Conservation (phyloP, 179 eudicot species). For the Sideroxylon spinosum region DNA sequence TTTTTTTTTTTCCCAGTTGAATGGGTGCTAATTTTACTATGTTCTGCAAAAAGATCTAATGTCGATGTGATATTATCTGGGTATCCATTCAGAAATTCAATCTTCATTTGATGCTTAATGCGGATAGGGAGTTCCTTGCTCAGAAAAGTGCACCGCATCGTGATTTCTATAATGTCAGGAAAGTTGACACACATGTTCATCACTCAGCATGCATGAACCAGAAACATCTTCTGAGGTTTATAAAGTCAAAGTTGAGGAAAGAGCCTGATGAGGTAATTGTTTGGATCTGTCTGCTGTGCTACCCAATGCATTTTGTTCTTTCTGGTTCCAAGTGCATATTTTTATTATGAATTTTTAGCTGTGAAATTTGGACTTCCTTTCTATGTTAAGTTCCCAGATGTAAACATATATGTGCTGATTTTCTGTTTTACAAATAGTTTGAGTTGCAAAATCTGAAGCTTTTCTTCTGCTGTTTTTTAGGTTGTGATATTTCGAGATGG, state of each 20-base stretch:
- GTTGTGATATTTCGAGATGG: conserved; percentile 98
- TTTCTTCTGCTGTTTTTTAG: conserved; percentile 48
- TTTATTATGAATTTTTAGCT: not conserved
- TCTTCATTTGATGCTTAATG: conserved; percentile 98
- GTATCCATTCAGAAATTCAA: conserved; percentile 74
- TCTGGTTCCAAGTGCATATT: not conserved
- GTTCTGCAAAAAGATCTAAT: not conserved
- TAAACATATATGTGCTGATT: not conserved
- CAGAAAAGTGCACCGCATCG: conserved; percentile 99
- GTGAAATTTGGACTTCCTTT: not conserved
- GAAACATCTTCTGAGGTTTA: conserved; percentile 93
- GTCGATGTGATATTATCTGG: conserved; percentile 21
- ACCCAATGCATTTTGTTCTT: not conserved
- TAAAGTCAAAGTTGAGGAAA: conserved; percentile 94
- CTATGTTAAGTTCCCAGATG: not conserved
- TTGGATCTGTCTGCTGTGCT: conserved; percentile 10
- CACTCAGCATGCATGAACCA: conserved; percentile 99
- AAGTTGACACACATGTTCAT: conserved; percentile 98
- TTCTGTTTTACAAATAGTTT: not conserved
- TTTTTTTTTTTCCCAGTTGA: not conserved
- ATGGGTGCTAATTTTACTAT: not conserved
- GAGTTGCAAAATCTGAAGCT: not conserved
- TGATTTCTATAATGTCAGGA: conserved; percentile 96
- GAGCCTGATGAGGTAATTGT: conserved; percentile 96
- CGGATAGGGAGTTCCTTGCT: conserved; percentile 96